Conservation (phyloP, 2,329 filamentous ascomycete species). For the Pestalotiopsis sp. region DNA sequence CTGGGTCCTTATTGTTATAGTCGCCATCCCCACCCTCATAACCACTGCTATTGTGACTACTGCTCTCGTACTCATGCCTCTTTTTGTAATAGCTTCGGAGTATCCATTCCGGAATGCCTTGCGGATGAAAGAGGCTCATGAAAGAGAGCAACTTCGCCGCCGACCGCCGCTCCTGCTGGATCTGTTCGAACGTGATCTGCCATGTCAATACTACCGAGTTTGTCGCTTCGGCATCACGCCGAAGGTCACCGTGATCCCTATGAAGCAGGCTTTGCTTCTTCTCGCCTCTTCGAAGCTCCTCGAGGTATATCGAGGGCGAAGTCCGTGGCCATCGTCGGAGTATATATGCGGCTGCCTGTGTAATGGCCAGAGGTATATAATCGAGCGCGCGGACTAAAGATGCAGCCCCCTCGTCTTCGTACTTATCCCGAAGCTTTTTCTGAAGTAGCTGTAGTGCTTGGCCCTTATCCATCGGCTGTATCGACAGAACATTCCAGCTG, state of each 20-base stretch:
- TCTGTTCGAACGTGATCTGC: constrained; percentile 25
- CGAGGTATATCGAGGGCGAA: constrained; percentile 37
- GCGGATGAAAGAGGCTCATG: too few relatives aligned
- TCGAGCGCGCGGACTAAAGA: neutral
- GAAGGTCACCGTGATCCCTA: constrained; percentile 30
- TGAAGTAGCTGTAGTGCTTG: neutral
- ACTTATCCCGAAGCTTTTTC: neutral
- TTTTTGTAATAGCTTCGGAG: neutral
- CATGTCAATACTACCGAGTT: constrained; percentile 37
- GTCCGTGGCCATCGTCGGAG: constrained; percentile 22
- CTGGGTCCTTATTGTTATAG: constrained; percentile 10
- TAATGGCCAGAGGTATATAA: constrained; percentile 32
- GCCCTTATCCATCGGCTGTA: neutral
- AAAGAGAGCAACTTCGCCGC: constrained; percentile 43
- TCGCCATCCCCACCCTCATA: neutral
- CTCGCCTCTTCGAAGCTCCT: constrained; percentile 34
- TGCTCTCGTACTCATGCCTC: too few relatives aligned
- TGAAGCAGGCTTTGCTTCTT: constrained; percentile 27
- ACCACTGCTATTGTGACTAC: too few relatives aligned
- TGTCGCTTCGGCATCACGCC: constrained; percentile 30
- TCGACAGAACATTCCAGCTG: neutral
- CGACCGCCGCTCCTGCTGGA: constrained; percentile 15
- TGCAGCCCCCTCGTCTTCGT: neutral
- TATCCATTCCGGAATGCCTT: constrained; percentile 21
- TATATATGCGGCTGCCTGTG: constrained; percentile 35